Evolutionary conservation across 2,329 filamentous ascomycete species (phyloP).

Genomic region (Cylindrodendrum hubeiense): DNA sequence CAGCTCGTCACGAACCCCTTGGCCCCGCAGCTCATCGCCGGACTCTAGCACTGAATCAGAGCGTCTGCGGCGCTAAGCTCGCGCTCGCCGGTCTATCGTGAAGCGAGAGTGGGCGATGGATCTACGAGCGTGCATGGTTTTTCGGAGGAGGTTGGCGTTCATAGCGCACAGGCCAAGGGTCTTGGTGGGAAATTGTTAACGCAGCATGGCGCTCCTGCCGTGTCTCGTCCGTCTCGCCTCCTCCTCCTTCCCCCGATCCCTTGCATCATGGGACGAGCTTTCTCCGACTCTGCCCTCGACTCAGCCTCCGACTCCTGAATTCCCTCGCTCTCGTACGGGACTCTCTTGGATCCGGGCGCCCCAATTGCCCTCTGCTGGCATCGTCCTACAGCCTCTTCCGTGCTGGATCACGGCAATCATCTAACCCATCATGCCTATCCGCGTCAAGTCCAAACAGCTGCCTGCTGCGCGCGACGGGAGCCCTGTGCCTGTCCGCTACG

Average conservation of each 20-base stretch:
- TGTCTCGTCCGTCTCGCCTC: not conserved
- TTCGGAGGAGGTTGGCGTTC: not conserved
- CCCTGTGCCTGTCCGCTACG: conserved; percentile 50
- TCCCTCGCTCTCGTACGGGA: not conserved
- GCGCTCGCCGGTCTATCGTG: not conserved
- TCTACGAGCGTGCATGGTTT: not conserved
- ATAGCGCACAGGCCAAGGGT: conserved; percentile 17
- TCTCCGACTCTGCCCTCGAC: not conserved
- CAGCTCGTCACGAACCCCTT: conserved; percentile 4
- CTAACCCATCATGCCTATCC: conserved; percentile 50
- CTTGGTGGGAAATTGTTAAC: conserved; percentile 8
- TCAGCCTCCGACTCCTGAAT: not conserved
- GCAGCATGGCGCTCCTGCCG: not conserved
- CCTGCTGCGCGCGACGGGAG: conserved; percentile 50
- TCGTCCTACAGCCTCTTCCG: not conserved
- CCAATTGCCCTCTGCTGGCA: not conserved
- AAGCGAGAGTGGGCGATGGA: not conserved
- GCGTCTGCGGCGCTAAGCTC: conserved; percentile 13
- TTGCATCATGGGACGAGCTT: conserved; percentile 2
- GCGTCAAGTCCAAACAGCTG: conserved; percentile 50
- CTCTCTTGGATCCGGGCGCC: not conserved
- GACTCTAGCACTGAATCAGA: conserved; percentile 4
- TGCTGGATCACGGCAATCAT: not conserved
- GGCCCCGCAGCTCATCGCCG: not conserved
- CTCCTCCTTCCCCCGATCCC: conserved; percentile 2